Evolutionary conservation across 441 rosid genomes (phyloP).

Genomic region (Omphalea diandra): DNA sequence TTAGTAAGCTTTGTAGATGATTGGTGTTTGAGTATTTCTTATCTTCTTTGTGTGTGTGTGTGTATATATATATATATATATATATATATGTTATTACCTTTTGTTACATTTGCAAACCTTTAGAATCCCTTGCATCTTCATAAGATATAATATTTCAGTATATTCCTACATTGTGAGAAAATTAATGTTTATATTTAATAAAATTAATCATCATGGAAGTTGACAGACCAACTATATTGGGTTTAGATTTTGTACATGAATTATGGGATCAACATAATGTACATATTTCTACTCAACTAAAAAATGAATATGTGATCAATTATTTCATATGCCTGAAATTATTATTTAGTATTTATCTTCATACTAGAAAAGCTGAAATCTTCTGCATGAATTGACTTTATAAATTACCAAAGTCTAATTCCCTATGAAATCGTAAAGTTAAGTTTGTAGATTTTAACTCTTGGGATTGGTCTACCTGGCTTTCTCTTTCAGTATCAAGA

Average conservation of each 20-base stretch:
- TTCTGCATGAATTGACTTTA: neutral
- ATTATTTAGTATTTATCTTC: neutral
- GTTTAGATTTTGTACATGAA: neutral
- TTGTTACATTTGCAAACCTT: neutral
- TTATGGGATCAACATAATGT: neutral
- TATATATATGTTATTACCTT: too few species aligned
- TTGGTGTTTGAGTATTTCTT: too few species aligned
- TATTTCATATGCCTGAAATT: neutral
- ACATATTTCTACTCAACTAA: neutral
- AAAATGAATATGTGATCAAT: neutral
- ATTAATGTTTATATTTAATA: neutral
- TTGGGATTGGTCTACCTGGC: neutral
- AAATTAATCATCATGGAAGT: neutral
- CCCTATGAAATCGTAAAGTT: neutral
- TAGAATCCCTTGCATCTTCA: neutral
- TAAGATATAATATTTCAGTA: too few species aligned
- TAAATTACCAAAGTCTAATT: neutral
- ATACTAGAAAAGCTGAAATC: neutral
- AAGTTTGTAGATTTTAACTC: neutral
- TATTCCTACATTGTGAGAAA: too few species aligned
- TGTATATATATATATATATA: too few species aligned
- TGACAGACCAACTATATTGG: neutral
- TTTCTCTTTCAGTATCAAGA: constrained; percentile 83
- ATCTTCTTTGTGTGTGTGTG: too few species aligned
- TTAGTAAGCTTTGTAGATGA: neutral